Evolutionary conservation across 164 flowering plant genomes (phyloP).

Genomic region (Umbilicus rupestris): DNA sequence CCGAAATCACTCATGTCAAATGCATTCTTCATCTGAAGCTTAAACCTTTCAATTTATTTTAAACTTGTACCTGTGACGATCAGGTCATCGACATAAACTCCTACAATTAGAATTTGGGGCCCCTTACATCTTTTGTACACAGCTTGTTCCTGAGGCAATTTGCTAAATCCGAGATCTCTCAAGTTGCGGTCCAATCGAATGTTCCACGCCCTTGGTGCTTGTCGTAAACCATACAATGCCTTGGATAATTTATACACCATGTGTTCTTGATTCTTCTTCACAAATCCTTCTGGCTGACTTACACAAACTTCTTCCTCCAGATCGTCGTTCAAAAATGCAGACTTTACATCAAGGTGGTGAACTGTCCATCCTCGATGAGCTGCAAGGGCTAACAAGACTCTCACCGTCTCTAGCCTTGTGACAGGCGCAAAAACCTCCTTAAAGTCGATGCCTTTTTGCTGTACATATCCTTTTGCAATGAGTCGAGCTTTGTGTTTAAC

Average conservation of each 20-base stretch:
- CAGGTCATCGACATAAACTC: conserved; percentile 1
- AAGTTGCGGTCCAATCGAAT: background rate
- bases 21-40: background rate
- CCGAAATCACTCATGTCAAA: conserved; percentile 4
- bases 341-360: too few relatives aligned
- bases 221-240: background rate
- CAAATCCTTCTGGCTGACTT: too few relatives aligned
- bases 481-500: too few relatives aligned
- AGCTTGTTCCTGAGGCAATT: background rate
- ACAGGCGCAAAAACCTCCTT: too few relatives aligned
- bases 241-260: background rate
- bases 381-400: background rate
- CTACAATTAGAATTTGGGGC: background rate
- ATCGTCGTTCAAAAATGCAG: background rate
- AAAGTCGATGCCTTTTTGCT: too few relatives aligned
- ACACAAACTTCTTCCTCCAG: too few relatives aligned
- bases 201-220: conserved; percentile 6
- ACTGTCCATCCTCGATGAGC: background rate
- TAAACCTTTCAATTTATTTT: background rate
- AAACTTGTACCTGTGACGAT: background rate
- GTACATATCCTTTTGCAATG: too few relatives aligned
- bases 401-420: too few relatives aligned
- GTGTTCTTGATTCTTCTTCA: background rate
- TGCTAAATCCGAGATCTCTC: background rate
- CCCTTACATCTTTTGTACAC: background rate